Conservation (phyloP, 2,329 filamentous ascomycete species). For the Diplocarpon rosae region DNA sequence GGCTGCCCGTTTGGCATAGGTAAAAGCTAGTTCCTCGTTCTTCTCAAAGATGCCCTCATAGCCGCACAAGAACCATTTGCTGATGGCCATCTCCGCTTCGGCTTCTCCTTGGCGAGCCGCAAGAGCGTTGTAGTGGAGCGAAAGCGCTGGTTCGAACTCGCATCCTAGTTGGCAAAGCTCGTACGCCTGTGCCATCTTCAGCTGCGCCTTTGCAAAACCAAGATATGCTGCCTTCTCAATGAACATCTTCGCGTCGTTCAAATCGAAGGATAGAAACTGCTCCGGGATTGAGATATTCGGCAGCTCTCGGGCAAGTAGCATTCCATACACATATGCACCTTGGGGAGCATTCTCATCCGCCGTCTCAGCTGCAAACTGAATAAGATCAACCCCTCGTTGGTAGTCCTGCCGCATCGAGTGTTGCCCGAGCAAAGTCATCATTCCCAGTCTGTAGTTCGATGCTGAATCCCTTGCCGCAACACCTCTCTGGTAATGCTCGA, state of each 20-base stretch:
- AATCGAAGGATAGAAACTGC: constrained; percentile 56
- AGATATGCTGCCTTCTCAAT: constrained; percentile 95
- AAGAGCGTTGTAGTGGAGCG: constrained; percentile 89
- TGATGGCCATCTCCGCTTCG: constrained; percentile 91
- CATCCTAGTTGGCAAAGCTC: constrained; percentile 89
- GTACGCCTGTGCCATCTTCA: constrained; percentile 94
- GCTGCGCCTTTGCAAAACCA: constrained; percentile 89
- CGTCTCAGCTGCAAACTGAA: constrained; percentile 70
- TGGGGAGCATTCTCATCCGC: constrained; percentile 96
- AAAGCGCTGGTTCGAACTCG: constrained; percentile 87
- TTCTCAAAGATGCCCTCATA: constrained; percentile 88
- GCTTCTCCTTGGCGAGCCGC: constrained; percentile 85
- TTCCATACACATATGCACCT: constrained; percentile 88
- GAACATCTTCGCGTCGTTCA: constrained; percentile 67
- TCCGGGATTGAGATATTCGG: constrained; percentile 82
- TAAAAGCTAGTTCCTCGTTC: constrained; percentile 88
- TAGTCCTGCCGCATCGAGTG: constrained; percentile 82
- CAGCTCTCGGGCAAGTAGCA: constrained; percentile 83
- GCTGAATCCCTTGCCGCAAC: constrained; percentile 76
- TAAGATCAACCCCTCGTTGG: constrained; percentile 65
- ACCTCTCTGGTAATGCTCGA: constrained; percentile 80
- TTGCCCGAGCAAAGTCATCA: constrained; percentile 95
- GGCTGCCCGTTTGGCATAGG: constrained; percentile 81
- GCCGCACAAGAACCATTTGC: constrained; percentile 96
- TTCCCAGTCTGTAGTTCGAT: constrained; percentile 75